Evolutionary conservation across 768 basidiomycete genomes (phyloP).

Genomic region (Boletus rufocinnamomeus): DNA sequence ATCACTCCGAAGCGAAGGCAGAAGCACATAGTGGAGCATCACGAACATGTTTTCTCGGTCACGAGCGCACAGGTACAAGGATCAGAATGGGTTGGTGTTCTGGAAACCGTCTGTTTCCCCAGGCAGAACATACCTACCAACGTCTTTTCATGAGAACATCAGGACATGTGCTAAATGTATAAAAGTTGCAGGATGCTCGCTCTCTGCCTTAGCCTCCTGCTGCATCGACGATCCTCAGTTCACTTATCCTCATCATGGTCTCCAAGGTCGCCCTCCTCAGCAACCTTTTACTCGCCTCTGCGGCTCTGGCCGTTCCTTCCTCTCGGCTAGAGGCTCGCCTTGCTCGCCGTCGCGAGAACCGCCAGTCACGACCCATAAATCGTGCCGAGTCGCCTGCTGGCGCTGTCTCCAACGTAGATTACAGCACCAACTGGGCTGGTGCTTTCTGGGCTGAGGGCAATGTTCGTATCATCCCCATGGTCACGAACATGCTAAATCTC

Average conservation of each 20-base stretch:
- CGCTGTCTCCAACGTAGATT: slow-evolving; percentile 9
- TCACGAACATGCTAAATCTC: not conserved
- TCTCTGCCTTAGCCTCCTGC: not conserved
- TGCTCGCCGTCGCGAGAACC: slow-evolving; percentile 16
- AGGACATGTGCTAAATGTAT: slow-evolving; percentile 6
- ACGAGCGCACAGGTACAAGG: not conserved
- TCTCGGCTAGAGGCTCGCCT: slow-evolving; percentile 16
- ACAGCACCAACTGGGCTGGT: slow-evolving; percentile 24
- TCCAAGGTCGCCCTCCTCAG: slow-evolving; percentile 18
- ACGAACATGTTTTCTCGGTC: not conserved
- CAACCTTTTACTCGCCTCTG: slow-evolving; percentile 23
- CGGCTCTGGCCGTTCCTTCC: slow-evolving; percentile 17
- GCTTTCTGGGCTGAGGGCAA: slow-evolving; percentile 10
- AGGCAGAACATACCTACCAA: not conserved
- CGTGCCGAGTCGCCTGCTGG: not conserved
- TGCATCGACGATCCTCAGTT: slow-evolving; percentile 1
- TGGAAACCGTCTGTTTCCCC: not conserved
- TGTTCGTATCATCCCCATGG: slow-evolving; percentile 6
- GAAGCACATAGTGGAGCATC: too few species aligned
- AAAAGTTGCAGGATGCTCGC: slow-evolving; percentile 5
- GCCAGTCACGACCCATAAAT: slow-evolving; percentile 14
- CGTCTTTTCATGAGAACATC: slow-evolving; percentile 4
- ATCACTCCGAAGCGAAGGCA: too few species aligned
- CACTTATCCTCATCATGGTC: slow-evolving; percentile 16
- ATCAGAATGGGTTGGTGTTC: not conserved